Percentiles rank a stretch among this genome's conserved stretches.
phyloP scores from a whole-genome alignment of 1,284 basidiomycete species.

The Apiotrichum montevideense region DNA sequence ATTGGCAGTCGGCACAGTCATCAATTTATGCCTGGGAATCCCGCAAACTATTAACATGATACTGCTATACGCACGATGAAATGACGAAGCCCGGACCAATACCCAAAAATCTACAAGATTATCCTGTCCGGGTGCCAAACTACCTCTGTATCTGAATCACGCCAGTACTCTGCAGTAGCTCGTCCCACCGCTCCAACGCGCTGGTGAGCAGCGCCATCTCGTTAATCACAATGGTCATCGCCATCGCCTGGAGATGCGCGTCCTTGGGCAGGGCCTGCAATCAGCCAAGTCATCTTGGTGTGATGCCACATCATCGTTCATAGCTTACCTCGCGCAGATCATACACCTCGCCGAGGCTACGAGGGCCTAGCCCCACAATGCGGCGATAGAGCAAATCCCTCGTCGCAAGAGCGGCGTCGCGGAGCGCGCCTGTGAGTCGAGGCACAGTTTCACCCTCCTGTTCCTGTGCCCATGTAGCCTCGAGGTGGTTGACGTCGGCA shows the following conservation, averaged over 20 bases:
- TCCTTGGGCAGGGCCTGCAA: slow-evolving; percentile 17
- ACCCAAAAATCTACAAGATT: no score
- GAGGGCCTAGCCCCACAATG: slow-evolving; percentile 16
- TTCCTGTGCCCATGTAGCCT: slow-evolving; percentile 4
- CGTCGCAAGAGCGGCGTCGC: neutral
- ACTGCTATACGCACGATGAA: no score
- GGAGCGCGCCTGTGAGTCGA: neutral
- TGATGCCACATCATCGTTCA: neutral
- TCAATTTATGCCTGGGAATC: no score
- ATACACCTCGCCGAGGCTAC: slow-evolving; percentile 22
- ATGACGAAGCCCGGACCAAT: no score
- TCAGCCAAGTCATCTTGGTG: neutral
- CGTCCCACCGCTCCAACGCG: slow-evolving; percentile 30
- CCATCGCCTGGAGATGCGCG: slow-evolving; percentile 26
- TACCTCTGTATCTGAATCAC: no score
- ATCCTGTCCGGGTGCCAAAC: no score
- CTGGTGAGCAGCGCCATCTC: slow-evolving; percentile 36
- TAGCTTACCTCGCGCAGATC: slow-evolving; percentile 27
- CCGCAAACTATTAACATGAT: no score
- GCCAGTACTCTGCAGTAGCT: slow-evolving; percentile 7
- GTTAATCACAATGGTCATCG: slow-evolving; percentile 36
- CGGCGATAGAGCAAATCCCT: slow-evolving; percentile 13
- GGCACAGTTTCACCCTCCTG: slow-evolving; percentile 5
- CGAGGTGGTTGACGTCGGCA: slow-evolving; percentile 3
- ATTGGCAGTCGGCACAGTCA: no score